A percentile compares a stretch with the other conserved stretches of the same genome.
These are phyloP conservation scores for Spencermartinsiella ligniputridi DNA, from an alignment of 1,139 yeast genomes.

Conservation along the genomic window DNA sequence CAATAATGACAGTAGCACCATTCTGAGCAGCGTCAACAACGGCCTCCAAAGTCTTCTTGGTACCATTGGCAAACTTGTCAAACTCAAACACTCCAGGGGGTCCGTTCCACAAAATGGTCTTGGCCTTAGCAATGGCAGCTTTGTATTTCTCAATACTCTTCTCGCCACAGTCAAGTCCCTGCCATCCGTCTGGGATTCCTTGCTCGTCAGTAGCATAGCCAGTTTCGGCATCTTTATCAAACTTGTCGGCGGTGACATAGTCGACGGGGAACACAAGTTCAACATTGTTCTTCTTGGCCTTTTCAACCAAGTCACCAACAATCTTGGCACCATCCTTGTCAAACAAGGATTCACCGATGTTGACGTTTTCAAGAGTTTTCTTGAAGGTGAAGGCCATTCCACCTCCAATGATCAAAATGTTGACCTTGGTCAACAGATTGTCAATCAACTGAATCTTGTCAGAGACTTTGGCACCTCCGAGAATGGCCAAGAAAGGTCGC, in stretches of 20 bases:
- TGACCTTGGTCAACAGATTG: conserved; percentile 92
- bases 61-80: conserved; percentile 83
- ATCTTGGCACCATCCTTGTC: conserved; percentile 93
- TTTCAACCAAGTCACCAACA: conserved; percentile 80
- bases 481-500: conserved; percentile 95
- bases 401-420: conserved; percentile 90
- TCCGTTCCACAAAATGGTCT: conserved; percentile 98
- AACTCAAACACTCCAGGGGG: conserved; percentile 99
- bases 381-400: conserved; percentile 99
- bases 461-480: conserved; percentile 98
- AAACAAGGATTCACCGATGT: conserved; percentile 81
- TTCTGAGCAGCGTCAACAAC: conserved; percentile 77
- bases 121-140: conserved; percentile 78
- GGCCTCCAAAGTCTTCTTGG: conserved; percentile 83
- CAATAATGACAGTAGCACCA: conserved; percentile 93
- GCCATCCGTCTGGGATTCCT: conserved; percentile 91
- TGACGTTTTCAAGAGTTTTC: conserved; percentile 78
- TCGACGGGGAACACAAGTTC: conserved; percentile 90
- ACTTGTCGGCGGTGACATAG: conserved; percentile 89
- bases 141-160: conserved; percentile 73
- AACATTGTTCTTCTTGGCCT: conserved; percentile 93
- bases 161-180: conserved; percentile 95
- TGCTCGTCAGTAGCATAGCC: conserved; percentile 76
- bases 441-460: conserved; percentile 97
- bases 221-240: conserved; percentile 81